phyloP scores from a whole-genome alignment of 768 basidiomycete species.

The Trametes cubensis region DNA sequence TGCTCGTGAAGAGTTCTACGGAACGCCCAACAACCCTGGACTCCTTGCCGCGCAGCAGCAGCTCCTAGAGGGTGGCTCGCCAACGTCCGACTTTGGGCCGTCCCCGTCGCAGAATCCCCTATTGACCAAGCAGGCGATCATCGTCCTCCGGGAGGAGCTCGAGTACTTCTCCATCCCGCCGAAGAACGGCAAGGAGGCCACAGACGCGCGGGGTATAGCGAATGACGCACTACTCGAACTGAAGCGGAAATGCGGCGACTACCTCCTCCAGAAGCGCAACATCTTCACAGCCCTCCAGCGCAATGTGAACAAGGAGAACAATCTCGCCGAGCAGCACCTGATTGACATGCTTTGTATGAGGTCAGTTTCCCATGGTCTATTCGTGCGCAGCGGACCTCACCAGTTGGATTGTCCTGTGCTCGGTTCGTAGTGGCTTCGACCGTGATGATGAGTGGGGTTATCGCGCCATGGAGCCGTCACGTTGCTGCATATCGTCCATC shows the following conservation, averaged over 20 bases:
- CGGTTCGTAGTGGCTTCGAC: slow-evolving; percentile 77
- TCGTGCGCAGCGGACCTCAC: neutral
- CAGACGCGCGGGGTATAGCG: slow-evolving; percentile 79
- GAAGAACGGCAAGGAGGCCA: slow-evolving; percentile 57
- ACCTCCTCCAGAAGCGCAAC: slow-evolving; percentile 84
- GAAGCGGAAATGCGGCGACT: slow-evolving; percentile 85
- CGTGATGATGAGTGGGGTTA: slow-evolving; percentile 99
- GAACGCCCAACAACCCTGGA: slow-evolving; percentile 62
- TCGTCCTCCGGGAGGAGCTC: slow-evolving; percentile 95
- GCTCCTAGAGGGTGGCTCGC: slow-evolving; percentile 66
- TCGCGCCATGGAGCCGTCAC: slow-evolving; percentile 91
- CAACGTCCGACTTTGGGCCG: slow-evolving; percentile 61
- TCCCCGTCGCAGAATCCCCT: slow-evolving; percentile 85
- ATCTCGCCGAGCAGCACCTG: slow-evolving; percentile 97
- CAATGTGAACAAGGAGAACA: slow-evolving; percentile 99
- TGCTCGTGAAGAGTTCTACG: slow-evolving; percentile 92
- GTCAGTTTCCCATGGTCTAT: slow-evolving; percentile 47
- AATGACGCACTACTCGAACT: slow-evolving; percentile 77
- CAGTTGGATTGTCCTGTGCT: neutral
- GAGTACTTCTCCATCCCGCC: slow-evolving; percentile 98
- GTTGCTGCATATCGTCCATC: slow-evolving; percentile 98
- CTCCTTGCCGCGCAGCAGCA: slow-evolving; percentile 79
- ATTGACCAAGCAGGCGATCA: slow-evolving; percentile 94
- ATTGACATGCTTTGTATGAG: slow-evolving; percentile 99
- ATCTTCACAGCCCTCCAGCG: slow-evolving; percentile 98